Evolutionary conservation across 495 filamentous ascomycete species (phyloP).

Genomic region (Neurospora sp.): DNA sequence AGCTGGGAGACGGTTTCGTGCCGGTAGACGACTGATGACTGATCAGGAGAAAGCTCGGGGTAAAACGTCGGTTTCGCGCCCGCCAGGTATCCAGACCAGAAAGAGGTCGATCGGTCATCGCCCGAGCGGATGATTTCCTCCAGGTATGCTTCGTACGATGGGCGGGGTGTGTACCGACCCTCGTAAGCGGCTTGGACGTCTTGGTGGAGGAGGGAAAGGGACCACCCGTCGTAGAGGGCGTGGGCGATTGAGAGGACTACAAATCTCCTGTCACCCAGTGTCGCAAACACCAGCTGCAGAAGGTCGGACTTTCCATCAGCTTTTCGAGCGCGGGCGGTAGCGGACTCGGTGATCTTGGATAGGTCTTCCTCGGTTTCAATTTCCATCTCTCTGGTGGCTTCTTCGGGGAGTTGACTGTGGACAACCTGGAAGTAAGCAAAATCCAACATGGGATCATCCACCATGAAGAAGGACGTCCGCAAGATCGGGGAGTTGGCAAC

Average conservation of each 20-base stretch:
- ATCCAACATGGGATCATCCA: constrained; percentile 46
- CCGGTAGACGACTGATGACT: constrained; percentile 24
- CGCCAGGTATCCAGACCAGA: constrained; percentile 52
- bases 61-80: constrained; percentile 31
- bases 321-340: constrained; percentile 19
- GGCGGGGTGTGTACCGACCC: constrained; percentile 27
- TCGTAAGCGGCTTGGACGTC: constrained; percentile 54
- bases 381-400: constrained; percentile 1
- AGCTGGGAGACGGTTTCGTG: constrained; percentile 36
- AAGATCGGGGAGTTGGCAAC: constrained; percentile 56
- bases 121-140: constrained; percentile 30
- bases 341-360: constrained; percentile 14
- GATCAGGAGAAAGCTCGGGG: constrained; percentile 8
- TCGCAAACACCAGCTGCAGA: constrained; percentile 34
- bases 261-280: constrained; percentile 27
- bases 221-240: constrained; percentile 73
- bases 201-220: constrained; percentile 53
- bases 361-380: constrained; percentile 18
- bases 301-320: constrained; percentile 18
- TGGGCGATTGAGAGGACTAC: constrained; percentile 65
- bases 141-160: constrained; percentile 37
- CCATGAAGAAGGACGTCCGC: constrained; percentile 57
- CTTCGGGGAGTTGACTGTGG: constrained; percentile 16
- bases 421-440: constrained; percentile 58
- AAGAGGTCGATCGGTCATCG: constrained; percentile 32